A percentile compares a stretch with the other conserved stretches of the same genome.
Conservation (phyloP, 169 alveolate species). For the Eimeria brunetti region DNA sequence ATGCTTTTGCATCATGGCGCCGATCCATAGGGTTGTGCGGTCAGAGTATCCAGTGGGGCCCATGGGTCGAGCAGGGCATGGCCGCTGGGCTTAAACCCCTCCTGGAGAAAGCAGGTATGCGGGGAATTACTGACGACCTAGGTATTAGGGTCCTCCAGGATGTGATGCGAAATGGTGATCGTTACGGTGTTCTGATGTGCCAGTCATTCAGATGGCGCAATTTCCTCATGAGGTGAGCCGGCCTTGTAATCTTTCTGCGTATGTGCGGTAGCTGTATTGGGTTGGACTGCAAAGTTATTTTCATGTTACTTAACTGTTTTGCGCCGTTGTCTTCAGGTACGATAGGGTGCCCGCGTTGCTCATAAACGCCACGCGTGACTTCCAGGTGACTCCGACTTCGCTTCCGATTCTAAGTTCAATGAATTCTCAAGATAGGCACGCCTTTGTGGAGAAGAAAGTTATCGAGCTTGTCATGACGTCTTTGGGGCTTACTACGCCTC, state of each 20-base stretch:
- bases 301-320: neutral
- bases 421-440: conserved; percentile 66
- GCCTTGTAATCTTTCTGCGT: neutral
- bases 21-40: conserved; percentile 81
- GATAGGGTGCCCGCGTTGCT: conserved; percentile 75
- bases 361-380: conserved; percentile 51
- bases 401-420: conserved; percentile 71
- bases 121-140: conserved; percentile 85
- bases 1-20: conserved; percentile 83
- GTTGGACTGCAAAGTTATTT: neutral
- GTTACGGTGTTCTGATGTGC: conserved; percentile 70
- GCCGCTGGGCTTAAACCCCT: conserved; percentile 80
- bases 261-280: neutral
- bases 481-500: conserved; percentile 74
- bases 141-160: conserved; percentile 85
- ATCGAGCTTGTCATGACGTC: conserved; percentile 71
- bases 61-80: conserved; percentile 86
- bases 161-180: conserved; percentile 57
- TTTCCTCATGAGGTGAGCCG: conserved; percentile 76
- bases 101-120: conserved; percentile 85
- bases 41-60: conserved; percentile 88
- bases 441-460: conserved; percentile 70
- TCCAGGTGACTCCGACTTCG: conserved; percentile 52
- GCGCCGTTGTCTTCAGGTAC: conserved; percentile 19
- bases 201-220: conserved; percentile 80